A percentile compares a stretch with the other conserved stretches of the same genome.
Conservation (phyloP, 1,284 basidiomycete species). For the Gymnopus androsaceus region DNA sequence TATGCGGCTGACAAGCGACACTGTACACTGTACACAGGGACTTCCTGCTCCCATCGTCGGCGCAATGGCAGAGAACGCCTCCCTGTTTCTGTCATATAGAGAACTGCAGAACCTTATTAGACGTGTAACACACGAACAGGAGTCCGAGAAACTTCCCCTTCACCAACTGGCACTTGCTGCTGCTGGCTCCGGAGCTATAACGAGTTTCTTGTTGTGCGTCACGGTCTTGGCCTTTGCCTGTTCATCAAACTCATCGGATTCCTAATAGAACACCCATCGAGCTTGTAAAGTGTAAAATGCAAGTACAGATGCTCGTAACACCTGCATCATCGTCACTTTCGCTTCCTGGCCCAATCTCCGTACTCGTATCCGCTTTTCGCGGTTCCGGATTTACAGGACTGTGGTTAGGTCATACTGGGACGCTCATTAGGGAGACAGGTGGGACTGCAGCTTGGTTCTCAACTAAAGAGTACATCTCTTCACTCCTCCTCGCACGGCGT, state of each 20-base stretch:
- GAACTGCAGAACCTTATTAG: slow-evolving; percentile 76
- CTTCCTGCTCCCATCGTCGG: slow-evolving; percentile 90
- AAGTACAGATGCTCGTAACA: slow-evolving; percentile 85
- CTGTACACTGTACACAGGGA: slow-evolving; percentile 62
- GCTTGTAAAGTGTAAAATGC: slow-evolving; percentile 94
- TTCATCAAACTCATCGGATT: not conserved
- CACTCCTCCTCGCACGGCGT: slow-evolving; percentile 56
- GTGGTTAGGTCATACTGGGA: slow-evolving; percentile 97
- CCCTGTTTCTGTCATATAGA: slow-evolving; percentile 87
- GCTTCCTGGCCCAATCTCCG: slow-evolving; percentile 24
- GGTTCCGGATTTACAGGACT: slow-evolving; percentile 79
- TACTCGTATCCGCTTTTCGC: slow-evolving; percentile 30
- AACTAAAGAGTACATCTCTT: slow-evolving; percentile 78
- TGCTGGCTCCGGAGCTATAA: slow-evolving; percentile 81
- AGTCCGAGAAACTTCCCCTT: slow-evolving; percentile 49
- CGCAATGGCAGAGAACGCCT: slow-evolving; percentile 91
- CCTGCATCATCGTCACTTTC: slow-evolving; percentile 22
- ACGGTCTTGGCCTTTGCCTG: not conserved
- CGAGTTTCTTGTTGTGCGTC: slow-evolving; percentile 84
- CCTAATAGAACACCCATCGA: slow-evolving; percentile 40
- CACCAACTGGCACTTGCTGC: slow-evolving; percentile 80
- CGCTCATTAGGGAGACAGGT: slow-evolving; percentile 90
- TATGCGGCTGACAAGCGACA: slow-evolving; percentile 8
- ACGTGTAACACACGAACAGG: slow-evolving; percentile 27
- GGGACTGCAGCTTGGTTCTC: slow-evolving; percentile 92